A percentile compares a stretch with the other conserved stretches of the same genome.
These are phyloP conservation scores for Candida dajiaensis DNA, from an alignment of 805 yeast species.

Conservation along the genomic window DNA sequence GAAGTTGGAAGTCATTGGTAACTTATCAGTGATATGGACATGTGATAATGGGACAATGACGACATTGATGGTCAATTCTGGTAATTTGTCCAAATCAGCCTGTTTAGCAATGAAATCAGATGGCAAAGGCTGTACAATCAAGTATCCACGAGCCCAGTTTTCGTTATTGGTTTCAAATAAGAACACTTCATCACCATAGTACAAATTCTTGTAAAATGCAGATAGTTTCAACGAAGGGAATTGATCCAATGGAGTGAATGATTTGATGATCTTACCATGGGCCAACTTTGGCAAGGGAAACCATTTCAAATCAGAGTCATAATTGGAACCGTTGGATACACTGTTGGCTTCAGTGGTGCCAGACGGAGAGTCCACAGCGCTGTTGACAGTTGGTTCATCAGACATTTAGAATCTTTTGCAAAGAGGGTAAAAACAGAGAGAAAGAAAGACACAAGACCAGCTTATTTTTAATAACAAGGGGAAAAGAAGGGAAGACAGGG, in stretches of 20 bases:
- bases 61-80: conserved; percentile 47
- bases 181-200: conserved; percentile 74
- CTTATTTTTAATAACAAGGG: too few species aligned
- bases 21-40: conserved; percentile 38
- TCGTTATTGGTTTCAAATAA: conserved; percentile 57
- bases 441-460: neutral
- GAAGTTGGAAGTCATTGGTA: conserved; percentile 33
- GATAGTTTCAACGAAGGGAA: conserved; percentile 29
- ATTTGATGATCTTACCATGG: conserved; percentile 37
- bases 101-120: conserved; percentile 57
- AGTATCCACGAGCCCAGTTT: conserved; percentile 79
- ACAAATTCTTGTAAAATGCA: conserved; percentile 44
- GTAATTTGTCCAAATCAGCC: conserved; percentile 55
- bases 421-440: neutral
- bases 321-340: neutral
- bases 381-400: neutral
- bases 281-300: conserved; percentile 39
- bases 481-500: neutral
- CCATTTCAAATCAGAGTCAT: conserved; percentile 31
- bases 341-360: neutral
- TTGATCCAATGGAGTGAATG: conserved; percentile 41
- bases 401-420: neutral
- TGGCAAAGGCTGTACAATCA: conserved; percentile 62
- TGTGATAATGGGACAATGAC: conserved; percentile 58
- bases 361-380: neutral